Evolutionary conservation across 768 basidiomycete genomes (phyloP), one percentile per base, ranked within the genome.

Genomic region (Clathrus columnatus): DNA sequence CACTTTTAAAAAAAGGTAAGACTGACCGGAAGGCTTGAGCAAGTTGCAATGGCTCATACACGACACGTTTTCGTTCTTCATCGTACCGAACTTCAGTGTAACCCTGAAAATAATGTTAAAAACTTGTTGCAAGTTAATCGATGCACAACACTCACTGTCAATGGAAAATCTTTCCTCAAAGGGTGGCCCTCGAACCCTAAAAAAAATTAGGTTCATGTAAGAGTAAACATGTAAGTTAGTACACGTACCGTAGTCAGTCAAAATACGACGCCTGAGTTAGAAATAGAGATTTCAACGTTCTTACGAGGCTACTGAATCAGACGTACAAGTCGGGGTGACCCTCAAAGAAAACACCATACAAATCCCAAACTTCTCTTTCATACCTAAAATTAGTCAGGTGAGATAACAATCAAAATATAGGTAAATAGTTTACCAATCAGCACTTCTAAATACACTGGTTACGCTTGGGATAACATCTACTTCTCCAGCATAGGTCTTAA

Each of bases 61-160:
- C 91, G 54, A 97, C 91, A 36, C 94, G 88, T 72, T 97, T 97
- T 64, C 87, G 82, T 72, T 95, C 93, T 72, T 98, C 96, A 63
- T 97, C 94, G 65, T 98, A 99, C 42, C 96, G 87, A 41, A 98
- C 80, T 70, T 99, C 96, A 7, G 91, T 92, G 70, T 98, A 99
- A n/a, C 96, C 96, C 93, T 96, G 63, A 14, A 51, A 56, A 43
- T 41, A 48, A 10, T 47, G 48, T 23, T 42, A 47, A 24, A 41
- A 48, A 56, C n/a, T n/a, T 18, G 46, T 7, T 8, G n/a, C 53
- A 16, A 26, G 20, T 20, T 26, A 17, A 20, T 21, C 24, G 36
- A 44, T 11, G 11, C 10, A 1, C 41, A 45, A 14, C 21, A 72
- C 84, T 62, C 67, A 92, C 94, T 7, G 93, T 96, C 62, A 99